These are phyloP conservation scores for Yamagishiella unicocca DNA, from an alignment of 139 green algal species.

Conservation along the genomic window DNA sequence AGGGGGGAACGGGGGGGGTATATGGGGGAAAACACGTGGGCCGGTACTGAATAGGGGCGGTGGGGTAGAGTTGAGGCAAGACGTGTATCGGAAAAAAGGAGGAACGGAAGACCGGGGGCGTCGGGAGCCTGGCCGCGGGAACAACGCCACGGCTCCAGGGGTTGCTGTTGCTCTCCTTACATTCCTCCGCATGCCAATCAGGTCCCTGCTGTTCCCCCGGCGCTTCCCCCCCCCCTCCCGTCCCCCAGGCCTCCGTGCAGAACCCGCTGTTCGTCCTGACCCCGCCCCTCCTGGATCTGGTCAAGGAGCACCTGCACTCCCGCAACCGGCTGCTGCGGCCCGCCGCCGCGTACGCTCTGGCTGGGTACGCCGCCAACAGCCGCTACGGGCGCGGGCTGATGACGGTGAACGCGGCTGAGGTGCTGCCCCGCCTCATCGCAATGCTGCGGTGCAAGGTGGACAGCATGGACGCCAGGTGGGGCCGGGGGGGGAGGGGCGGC, in stretches of 20 bases:
- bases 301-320: background rate
- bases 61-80: too few species aligned
- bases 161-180: too few species aligned
- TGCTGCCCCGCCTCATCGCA: conserved; percentile 34
- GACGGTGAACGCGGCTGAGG: background rate
- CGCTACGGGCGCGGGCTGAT: background rate
- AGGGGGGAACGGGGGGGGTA: too few species aligned
- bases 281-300: background rate
- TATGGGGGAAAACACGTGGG: too few species aligned
- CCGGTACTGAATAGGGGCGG: too few species aligned
- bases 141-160: too few species aligned
- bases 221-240: background rate
- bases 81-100: too few species aligned
- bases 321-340: conserved; percentile 42
- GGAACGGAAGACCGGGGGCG: too few species aligned
- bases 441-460: conserved; percentile 36
- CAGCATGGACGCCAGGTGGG: conserved; percentile 32
- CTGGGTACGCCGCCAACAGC: conserved; percentile 33
- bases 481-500: background rate
- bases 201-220: background rate
- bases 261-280: conserved; percentile 30
- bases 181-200: too few species aligned
- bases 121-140: too few species aligned
- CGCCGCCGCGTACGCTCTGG: conserved; percentile 39
- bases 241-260: conserved; percentile 25